Percentiles rank a stretch among this genome's conserved stretches.
Evolutionary conservation across 2,329 filamentous ascomycete genomes (phyloP).

Genomic region (Pleomassaria siparia): DNA sequence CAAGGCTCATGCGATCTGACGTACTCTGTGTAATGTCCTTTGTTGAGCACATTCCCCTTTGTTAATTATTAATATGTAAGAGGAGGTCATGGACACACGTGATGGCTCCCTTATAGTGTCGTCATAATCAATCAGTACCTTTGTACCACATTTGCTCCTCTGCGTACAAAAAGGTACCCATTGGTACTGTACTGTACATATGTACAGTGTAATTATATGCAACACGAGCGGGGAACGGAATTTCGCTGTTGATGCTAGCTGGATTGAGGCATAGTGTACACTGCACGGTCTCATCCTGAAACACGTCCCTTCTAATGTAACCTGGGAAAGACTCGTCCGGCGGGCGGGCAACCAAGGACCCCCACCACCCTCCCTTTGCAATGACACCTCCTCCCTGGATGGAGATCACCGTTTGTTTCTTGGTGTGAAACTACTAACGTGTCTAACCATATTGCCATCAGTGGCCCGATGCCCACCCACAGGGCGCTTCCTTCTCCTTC

Average conservation of each 20-base stretch:
- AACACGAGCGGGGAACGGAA: background rate
- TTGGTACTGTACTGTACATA: no score
- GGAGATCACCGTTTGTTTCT: slow-evolving; percentile 28
- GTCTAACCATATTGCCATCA: slow-evolving; percentile 6
- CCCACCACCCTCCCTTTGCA: background rate
- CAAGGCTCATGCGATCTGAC: no score
- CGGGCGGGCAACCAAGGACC: background rate
- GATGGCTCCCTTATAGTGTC: no score
- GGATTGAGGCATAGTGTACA: background rate
- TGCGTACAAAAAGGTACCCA: no score
- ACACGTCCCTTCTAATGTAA: background rate
- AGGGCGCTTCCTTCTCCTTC: slow-evolving; percentile 1
- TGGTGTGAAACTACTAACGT: slow-evolving; percentile 26
- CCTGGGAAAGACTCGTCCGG: background rate
- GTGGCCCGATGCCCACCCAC: background rate
- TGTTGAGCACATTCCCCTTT: no score
- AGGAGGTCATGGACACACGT: no score
- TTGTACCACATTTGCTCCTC: no score
- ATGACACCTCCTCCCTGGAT: slow-evolving; percentile 17
- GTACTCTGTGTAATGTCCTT: no score
- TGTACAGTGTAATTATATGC: no score
- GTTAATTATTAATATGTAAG: no score
- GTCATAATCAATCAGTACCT: no score
- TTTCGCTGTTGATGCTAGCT: background rate
- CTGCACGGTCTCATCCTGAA: background rate